phyloP scores from a whole-genome alignment of 1,139 yeast species.

The Diutina siamensis region DNA sequence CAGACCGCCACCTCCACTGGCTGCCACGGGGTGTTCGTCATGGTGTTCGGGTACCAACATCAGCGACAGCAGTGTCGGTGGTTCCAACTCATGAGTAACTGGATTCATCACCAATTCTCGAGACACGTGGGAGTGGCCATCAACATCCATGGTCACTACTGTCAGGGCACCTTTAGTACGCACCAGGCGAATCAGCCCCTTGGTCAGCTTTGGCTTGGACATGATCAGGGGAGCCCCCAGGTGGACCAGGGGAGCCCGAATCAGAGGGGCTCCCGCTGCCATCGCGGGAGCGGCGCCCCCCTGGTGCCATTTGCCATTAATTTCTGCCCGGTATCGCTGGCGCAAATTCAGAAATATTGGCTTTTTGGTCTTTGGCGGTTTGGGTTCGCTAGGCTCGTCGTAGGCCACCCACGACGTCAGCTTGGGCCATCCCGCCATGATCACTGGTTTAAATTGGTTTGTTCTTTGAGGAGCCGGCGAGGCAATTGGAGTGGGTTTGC shows the following conservation, averaged over 20 bases:
- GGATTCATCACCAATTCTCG: not conserved
- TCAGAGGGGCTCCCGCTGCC: slow-evolving; percentile 1
- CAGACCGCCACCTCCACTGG: not conserved
- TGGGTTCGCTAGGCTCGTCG: not conserved
- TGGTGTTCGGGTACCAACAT: not conserved
- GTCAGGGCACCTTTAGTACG: slow-evolving; percentile 1
- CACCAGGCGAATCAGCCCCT: slow-evolving; percentile 5
- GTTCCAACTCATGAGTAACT: slow-evolving; percentile 2
- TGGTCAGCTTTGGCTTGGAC: not conserved
- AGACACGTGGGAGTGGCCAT: not conserved
- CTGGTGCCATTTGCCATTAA: slow-evolving; percentile 1
- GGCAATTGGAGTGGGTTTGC: not conserved
- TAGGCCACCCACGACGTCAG: not conserved
- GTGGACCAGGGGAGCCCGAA: not conserved
- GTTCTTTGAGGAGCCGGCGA: not conserved
- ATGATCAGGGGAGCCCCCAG: not conserved
- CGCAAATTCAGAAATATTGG: not conserved
- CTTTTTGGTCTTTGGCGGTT: not conserved
- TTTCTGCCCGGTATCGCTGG: not conserved
- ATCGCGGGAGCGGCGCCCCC: not conserved
- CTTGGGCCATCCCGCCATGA: slow-evolving; percentile 1
- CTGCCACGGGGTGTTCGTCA: not conserved
- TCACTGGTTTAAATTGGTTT: not conserved
- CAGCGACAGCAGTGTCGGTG: slow-evolving; percentile 3
- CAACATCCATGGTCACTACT: not conserved